A percentile compares a stretch with the other conserved stretches of the same genome.
Conservation (phyloP, 208 protist genomes). For the Phytomonas francai region DNA sequence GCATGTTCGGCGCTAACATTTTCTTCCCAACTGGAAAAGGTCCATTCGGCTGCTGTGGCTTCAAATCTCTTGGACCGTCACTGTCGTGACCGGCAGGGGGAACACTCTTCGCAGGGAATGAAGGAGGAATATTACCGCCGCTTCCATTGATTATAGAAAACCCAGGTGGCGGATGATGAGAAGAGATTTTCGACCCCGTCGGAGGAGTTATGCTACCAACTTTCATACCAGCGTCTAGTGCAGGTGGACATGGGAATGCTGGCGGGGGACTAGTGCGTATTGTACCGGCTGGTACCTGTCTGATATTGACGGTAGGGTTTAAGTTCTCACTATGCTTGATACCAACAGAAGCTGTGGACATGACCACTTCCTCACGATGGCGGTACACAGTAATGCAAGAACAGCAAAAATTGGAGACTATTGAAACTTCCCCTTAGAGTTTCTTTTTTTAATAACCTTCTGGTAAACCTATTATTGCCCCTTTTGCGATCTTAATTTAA, state of each 20-base stretch:
- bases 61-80: not conserved
- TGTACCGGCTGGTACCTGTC: not conserved
- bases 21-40: not conserved
- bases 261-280: not conserved
- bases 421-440: not conserved
- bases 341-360: not conserved
- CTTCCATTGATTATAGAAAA: not conserved
- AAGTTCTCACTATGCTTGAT: not conserved
- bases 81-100: not conserved
- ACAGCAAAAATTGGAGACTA: not conserved
- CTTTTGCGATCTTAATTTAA: not conserved
- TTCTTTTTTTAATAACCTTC: slow-evolving; percentile 1
- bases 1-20: not conserved
- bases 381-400: not conserved
- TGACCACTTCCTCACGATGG: not conserved
- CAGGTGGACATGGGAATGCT: not conserved
- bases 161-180: not conserved
- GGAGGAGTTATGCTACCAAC: not conserved
- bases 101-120: not conserved
- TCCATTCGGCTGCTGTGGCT: not conserved
- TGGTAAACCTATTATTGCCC: slow-evolving; percentile 2
- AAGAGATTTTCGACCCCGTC: not conserved
- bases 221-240: not conserved
- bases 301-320: not conserved
- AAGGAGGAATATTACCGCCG: not conserved